phyloP scores from a whole-genome alignment of 148 eudicot species.

The Chenopodium suecicum region DNA sequence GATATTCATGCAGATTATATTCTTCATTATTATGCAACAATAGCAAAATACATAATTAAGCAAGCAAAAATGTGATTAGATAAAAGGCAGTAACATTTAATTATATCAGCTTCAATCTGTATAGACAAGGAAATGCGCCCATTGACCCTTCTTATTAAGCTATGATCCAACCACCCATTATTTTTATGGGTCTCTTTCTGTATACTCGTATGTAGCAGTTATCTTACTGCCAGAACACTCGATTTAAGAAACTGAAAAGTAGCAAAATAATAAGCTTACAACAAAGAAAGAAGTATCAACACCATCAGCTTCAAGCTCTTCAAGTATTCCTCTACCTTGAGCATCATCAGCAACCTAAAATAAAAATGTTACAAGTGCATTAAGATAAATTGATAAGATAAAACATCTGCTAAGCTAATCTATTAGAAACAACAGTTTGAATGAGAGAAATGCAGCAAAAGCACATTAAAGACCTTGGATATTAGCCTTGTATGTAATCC shows the following conservation, averaged over 20 bases:
- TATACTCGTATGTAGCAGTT: neutral
- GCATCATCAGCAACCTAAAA: conserved; percentile 86
- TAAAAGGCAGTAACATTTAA: neutral
- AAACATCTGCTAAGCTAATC: neutral
- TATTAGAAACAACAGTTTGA: neutral
- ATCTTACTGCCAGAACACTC: neutral
- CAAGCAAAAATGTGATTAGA: neutral
- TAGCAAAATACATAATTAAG: too few relatives aligned
- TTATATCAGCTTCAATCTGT: neutral
- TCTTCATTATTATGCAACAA: neutral
- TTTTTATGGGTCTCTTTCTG: neutral
- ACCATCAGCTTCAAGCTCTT: conserved; percentile 85
- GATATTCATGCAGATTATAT: neutral
- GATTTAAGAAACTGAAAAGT: neutral
- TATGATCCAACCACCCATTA: neutral
- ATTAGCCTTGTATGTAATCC: conserved; percentile 65
- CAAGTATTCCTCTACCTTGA: conserved; percentile 79
- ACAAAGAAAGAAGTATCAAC: conserved; percentile 84
- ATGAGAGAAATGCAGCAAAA: neutral
- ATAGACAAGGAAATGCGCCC: neutral
- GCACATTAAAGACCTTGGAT: conserved; percentile 53
- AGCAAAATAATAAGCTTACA: conserved; percentile 37
- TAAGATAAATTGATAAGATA: neutral
- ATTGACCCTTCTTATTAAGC: neutral
- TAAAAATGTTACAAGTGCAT: conserved; percentile 15